A percentile compares a stretch with the other conserved stretches of the same genome.
Evolutionary conservation across 2,329 filamentous ascomycete genomes (phyloP).

Genomic region (Aureobasidium sp.): DNA sequence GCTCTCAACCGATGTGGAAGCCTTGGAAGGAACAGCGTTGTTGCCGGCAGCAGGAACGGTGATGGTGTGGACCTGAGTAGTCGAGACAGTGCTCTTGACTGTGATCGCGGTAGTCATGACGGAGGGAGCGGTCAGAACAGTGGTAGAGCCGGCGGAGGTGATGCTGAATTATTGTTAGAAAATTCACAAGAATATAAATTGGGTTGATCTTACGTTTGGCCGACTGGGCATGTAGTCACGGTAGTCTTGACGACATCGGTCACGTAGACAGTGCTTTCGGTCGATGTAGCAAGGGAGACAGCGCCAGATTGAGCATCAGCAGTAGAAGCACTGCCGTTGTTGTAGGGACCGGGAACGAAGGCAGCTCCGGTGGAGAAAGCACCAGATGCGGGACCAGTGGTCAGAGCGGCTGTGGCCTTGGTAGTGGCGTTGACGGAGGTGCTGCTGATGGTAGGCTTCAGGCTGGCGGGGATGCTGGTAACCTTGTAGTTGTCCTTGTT

Average conservation of each 20-base stretch:
- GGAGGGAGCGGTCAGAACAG: background rate
- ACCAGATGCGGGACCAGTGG: background rate
- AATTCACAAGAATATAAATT: too few relatives aligned
- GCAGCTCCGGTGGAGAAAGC: background rate
- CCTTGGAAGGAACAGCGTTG: constrained; percentile 1
- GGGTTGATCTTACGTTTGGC: background rate
- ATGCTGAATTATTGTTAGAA: background rate
- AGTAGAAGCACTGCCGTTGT: background rate
- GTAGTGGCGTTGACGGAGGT: constrained; percentile 5
- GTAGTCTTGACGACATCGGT: constrained; percentile 23
- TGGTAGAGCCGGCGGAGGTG: background rate
- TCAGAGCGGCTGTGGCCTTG: background rate
- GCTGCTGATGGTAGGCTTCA: background rate
- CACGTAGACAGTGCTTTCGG: constrained; percentile 14
- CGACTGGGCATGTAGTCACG: constrained; percentile 32
- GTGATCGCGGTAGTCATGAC: constrained; percentile 4
- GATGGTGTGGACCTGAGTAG: background rate
- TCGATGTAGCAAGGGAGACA: background rate
- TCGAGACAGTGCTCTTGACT: background rate
- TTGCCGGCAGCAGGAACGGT: constrained; percentile 7
- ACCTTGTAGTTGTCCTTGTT: background rate
- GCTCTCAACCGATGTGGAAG: background rate
- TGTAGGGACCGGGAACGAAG: background rate
- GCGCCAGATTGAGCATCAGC: background rate
- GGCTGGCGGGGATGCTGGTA: constrained; percentile 12